phyloP scores from a whole-genome alignment of 495 filamentous ascomycete genomes.

The Achaetomiella virescens region DNA sequence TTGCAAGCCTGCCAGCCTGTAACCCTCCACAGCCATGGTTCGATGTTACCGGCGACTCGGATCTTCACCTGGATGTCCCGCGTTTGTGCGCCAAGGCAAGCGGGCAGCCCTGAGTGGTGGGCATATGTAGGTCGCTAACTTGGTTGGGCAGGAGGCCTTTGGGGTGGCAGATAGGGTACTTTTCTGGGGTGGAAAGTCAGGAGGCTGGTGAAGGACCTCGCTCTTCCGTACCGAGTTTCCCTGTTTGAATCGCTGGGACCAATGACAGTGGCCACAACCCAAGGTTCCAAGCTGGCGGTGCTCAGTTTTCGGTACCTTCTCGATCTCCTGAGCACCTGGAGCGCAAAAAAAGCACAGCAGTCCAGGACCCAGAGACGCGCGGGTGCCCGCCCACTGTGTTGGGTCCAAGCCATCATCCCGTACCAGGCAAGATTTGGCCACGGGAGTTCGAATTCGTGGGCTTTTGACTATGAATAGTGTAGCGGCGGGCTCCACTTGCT shows the following conservation, averaged over 20 bases:
- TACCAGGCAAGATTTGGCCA: not conserved
- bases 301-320: not conserved
- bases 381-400: not conserved
- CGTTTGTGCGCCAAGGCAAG: not conserved
- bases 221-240: no score
- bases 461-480: no score
- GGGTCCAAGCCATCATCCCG: not conserved
- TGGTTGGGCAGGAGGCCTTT: not conserved
- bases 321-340: not conserved
- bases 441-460: not conserved
- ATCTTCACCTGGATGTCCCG: not conserved
- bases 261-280: not conserved
- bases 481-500: no score
- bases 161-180: not conserved
- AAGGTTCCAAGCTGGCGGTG: not conserved
- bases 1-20: no score
- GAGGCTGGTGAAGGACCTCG: not conserved
- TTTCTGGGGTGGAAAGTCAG: not conserved
- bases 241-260: not conserved
- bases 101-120: conserved; percentile 2
- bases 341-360: not conserved
- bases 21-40: not conserved
- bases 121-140: not conserved
- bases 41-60: conserved; percentile 6
- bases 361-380: not conserved